These are phyloP conservation scores for Calonectria naviculata DNA, from an alignment of 2,329 filamentous ascomycete genomes.

Conservation along the genomic window DNA sequence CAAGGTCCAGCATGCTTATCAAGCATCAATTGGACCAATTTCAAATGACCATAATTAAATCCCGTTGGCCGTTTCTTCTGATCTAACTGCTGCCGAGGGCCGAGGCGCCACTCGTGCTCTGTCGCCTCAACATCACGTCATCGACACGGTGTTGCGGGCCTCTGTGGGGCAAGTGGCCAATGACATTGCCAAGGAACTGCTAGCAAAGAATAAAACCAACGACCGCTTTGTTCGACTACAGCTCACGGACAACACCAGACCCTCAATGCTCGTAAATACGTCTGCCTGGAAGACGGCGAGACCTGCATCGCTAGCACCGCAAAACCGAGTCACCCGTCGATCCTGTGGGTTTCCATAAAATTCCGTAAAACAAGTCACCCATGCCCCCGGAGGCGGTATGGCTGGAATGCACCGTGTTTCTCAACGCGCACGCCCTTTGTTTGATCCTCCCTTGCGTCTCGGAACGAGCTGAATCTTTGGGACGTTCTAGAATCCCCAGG, in stretches of 20 bases:
- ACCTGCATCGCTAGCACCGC: neutral
- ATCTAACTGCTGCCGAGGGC: neutral
- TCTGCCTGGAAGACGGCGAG: neutral
- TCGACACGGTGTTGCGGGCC: neutral
- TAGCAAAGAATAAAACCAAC: neutral
- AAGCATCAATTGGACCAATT: too few relatives aligned
- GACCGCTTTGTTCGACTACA: too few relatives aligned
- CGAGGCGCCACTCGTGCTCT: neutral
- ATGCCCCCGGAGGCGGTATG: neutral
- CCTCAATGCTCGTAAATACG: neutral
- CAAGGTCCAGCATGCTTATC: too few relatives aligned
- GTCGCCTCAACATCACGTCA: neutral
- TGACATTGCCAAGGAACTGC: neutral
- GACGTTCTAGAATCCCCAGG: neutral
- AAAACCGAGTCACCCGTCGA: neutral
- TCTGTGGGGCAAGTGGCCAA: neutral
- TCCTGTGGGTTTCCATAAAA: neutral
- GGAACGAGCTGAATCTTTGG: neutral
- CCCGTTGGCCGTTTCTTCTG: neutral
- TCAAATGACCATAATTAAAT: too few relatives aligned
- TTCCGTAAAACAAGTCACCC: neutral
- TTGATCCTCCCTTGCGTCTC: constrained; percentile 2
- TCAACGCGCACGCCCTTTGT: neutral
- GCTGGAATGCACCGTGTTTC: neutral
- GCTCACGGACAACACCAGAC: neutral